These are phyloP conservation scores for Straminergon stramineum DNA, from an alignment of 225 moss, liverwort and hornwort genomes.

Conservation along the genomic window DNA sequence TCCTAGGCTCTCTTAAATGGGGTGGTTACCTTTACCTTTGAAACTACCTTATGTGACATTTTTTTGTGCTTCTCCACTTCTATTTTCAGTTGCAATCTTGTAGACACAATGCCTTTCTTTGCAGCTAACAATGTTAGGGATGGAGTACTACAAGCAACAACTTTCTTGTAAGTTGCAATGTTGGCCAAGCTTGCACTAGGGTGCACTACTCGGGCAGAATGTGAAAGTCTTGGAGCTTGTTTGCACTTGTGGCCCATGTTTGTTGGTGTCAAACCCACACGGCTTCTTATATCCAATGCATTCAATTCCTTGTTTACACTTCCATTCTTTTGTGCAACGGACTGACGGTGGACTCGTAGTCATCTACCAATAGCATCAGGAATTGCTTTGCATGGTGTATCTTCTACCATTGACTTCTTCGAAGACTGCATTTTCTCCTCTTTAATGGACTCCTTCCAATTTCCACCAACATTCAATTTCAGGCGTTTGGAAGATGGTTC, in stretches of 20 bases:
- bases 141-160: not conserved
- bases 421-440: not conserved
- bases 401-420: not conserved
- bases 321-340: rapidly evolving
- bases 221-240: not conserved
- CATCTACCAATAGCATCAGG: rapidly evolving
- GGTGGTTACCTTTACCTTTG: not conserved
- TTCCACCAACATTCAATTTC: not conserved
- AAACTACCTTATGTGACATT: not conserved
- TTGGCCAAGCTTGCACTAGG: not conserved
- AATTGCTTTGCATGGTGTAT: not conserved
- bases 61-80: not conserved
- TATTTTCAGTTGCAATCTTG: not conserved
- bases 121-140: not conserved
- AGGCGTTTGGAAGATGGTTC: not conserved
- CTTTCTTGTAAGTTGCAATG: not conserved
- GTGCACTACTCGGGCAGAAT: not conserved
- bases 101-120: not conserved
- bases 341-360: rapidly evolving
- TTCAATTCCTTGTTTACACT: not conserved
- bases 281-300: not conserved
- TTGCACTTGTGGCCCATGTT: not conserved
- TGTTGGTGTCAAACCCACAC: not conserved
- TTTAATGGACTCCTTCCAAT: not conserved
- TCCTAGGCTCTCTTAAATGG: no score